Evolutionary conservation across 164 flowering plant genomes (phyloP).

Genomic region (Vitis labrusca): DNA sequence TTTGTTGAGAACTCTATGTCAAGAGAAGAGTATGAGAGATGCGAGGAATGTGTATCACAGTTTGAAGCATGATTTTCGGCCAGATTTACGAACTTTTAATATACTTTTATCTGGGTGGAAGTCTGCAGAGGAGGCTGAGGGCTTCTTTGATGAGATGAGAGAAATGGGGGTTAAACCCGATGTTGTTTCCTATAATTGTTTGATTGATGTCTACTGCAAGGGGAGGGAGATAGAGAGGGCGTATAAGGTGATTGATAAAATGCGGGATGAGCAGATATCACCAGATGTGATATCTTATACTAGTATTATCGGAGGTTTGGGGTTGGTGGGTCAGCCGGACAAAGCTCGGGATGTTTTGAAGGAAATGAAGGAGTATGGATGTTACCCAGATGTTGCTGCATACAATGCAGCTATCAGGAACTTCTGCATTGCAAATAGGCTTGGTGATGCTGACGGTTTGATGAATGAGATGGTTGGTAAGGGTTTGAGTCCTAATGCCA

Average conservation of each 20-base stretch:
- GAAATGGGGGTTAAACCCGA: constrained; percentile 74
- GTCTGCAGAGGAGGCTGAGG: constrained; percentile 77
- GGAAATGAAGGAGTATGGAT: constrained; percentile 86
- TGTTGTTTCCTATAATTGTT: constrained; percentile 76
- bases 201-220: constrained; percentile 87
- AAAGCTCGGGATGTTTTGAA: constrained; percentile 72
- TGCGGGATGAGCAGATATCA: constrained; percentile 50
- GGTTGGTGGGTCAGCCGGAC: constrained; percentile 87
- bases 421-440: constrained; percentile 80
- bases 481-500: constrained; percentile 75
- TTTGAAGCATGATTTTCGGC: constrained; percentile 61
- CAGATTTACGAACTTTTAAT: constrained; percentile 78
- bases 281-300: constrained; percentile 83
- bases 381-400: constrained; percentile 85
- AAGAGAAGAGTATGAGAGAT: constrained; percentile 90
- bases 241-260: constrained; percentile 48
- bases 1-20: constrained; percentile 76
- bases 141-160: constrained; percentile 72
- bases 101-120: constrained; percentile 86
- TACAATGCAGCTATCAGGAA: constrained; percentile 85
- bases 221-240: constrained; percentile 69
- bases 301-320: constrained; percentile 82
- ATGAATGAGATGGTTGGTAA: constrained; percentile 71
- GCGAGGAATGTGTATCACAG: constrained; percentile 84
- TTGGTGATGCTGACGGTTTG: constrained; percentile 61